Base-by-base conservation (phyloP, 75 land plant genomes). In the Ceratopteris richardii region DNA sequence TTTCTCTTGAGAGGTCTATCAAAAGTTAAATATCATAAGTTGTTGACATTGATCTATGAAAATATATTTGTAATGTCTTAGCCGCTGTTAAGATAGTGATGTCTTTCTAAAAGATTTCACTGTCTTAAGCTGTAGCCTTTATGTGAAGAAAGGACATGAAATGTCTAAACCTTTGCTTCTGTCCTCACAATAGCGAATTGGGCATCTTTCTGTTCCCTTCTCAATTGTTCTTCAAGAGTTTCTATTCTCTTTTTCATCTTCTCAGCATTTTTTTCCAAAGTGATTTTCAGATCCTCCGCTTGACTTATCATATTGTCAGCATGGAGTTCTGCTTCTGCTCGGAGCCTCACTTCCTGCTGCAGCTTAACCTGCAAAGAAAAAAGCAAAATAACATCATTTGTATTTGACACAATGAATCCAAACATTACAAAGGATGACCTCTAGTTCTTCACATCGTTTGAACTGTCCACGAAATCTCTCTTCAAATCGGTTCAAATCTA, bases 291-390 rank as follows among this genome's bases (percentile, higher is more conserved):
- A 12, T 24, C 16, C 27, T 31, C 33, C 22, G 67, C 66, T 63
- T 71, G 79, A 31, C 74, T 72, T 42, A 78, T 70, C 58, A 84
- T 73, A 25, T 66, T 30, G 39, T 56, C 65, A 23, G 79, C 86
- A 25, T 65, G 53, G 24, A 74, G 63, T 63, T 89, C 90, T 14
- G 90, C 87, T 37, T 69, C 77, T n/a, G 76, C 66, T 44, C 82
- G 81, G 51, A 67, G 71, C 20, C 66, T 68, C 54, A 68, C 63
- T 72, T 94, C 96, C 42, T 72, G 80, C 57, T 76, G 83, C 12
- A 83, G 76, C 78, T 81, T 75, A 61, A 62, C 88, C 81, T 39
- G 23, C 31, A 9, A 50, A 43, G 13, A 13, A 4, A 43, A 27
- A 21, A 60, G 5, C 0, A 0, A 14, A 52, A 60, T 60, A 23